Evolutionary conservation across 148 eudicot genomes (phyloP).

Genomic region (Vaccinium vitisidaea): DNA sequence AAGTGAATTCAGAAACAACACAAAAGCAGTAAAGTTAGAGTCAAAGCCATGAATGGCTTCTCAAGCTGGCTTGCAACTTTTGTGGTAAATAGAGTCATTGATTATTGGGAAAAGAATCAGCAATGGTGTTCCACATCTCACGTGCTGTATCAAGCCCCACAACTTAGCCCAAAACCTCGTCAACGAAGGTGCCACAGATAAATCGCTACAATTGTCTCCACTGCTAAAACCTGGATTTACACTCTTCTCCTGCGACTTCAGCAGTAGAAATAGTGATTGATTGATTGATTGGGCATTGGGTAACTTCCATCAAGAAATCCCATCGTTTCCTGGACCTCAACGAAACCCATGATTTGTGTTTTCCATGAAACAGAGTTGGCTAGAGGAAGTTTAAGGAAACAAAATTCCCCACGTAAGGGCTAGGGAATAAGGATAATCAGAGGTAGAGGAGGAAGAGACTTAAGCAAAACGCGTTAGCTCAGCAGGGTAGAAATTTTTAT

Average conservation of each 20-base stretch:
- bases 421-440: neutral
- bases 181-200: too few relatives aligned
- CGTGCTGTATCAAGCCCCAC: neutral
- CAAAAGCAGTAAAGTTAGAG: neutral
- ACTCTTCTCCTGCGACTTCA: neutral
- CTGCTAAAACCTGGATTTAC: neutral
- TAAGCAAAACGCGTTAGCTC: neutral
- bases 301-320: neutral
- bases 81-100: neutral
- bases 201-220: neutral
- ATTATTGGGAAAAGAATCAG: neutral
- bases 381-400: neutral
- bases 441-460: neutral
- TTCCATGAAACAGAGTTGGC: neutral
- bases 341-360: neutral
- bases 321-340: neutral
- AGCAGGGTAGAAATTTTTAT: neutral
- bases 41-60: neutral
- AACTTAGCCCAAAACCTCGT: neutral
- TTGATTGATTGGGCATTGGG: neutral
- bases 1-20: neutral
- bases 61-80: neutral
- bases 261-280: neutral
- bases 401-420: neutral
- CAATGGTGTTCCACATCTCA: neutral